Evolutionary conservation across 495 filamentous ascomycete species (phyloP).

Genomic region (Daldinia decipiens): DNA sequence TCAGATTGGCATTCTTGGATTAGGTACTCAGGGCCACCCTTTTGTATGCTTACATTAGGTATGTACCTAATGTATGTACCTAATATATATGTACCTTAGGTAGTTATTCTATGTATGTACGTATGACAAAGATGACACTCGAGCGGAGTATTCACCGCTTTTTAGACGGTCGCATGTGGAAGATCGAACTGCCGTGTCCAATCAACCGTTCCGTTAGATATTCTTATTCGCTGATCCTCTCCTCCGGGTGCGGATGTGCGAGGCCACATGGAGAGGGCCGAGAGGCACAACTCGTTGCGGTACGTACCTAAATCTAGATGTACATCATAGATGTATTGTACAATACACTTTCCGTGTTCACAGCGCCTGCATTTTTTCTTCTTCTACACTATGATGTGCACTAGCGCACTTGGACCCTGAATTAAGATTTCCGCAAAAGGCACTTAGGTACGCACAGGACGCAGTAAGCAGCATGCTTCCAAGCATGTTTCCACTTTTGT

Average conservation of each 20-base stretch:
- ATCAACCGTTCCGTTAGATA: conserved; percentile 15
- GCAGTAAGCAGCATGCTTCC: neutral
- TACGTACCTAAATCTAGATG: conserved; percentile 1
- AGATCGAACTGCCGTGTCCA: conserved; percentile 31
- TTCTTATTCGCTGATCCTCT: conserved; percentile 36
- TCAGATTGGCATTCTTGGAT: conserved; percentile 7
- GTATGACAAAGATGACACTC: conserved; percentile 28
- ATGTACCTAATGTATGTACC: too few relatives aligned
- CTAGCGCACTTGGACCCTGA: conserved; percentile 40
- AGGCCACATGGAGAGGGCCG: neutral
- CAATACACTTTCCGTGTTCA: neutral
- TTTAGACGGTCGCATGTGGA: conserved; percentile 20
- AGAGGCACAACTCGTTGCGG: neutral
- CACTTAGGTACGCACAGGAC: conserved; percentile 6
- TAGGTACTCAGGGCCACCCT: neutral
- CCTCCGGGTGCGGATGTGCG: conserved; percentile 20
- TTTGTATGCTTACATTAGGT: neutral
- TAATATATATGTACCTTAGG: too few relatives aligned
- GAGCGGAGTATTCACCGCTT: conserved; percentile 36
- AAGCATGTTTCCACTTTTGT: conserved; percentile 15
- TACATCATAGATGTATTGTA: neutral
- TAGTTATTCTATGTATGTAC: too few relatives aligned
- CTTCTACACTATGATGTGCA: conserved; percentile 16
- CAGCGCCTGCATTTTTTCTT: neutral
- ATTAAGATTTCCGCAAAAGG: conserved; percentile 24